phyloP scores from a whole-genome alignment of 208 protist genomes.

The Leishmania lainsoni region DNA sequence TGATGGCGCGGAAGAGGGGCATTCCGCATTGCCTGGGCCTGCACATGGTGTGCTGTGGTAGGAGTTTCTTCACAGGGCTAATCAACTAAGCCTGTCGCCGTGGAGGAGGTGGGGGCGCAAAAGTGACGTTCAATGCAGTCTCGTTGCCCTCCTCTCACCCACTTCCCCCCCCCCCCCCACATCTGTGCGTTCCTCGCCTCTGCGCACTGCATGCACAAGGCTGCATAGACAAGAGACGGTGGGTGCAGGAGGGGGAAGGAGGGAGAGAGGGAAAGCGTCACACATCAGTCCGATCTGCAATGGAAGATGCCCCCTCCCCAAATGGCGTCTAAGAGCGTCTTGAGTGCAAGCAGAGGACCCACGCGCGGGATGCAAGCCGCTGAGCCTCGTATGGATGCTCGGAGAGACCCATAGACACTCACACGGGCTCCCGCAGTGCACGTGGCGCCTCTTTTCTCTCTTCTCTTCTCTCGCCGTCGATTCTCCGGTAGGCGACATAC shows the following conservation, averaged over 20 bases:
- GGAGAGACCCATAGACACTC: not conserved
- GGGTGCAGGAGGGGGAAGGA: not conserved
- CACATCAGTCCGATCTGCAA: too few species aligned
- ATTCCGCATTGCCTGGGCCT: not conserved
- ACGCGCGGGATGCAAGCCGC: not conserved
- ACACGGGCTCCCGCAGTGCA: not conserved
- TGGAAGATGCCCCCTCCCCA: not conserved
- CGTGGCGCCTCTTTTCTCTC: not conserved
- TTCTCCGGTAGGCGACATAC: not conserved
- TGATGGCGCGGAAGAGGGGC: slow-evolving; percentile 16
- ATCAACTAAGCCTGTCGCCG: not conserved
- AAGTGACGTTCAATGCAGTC: not conserved
- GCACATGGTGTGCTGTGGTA: not conserved
- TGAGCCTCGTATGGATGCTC: not conserved
- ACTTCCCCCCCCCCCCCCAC: not conserved
- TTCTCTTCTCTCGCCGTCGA: not conserved
- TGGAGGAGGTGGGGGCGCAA: too few species aligned
- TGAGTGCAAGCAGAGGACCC: not conserved
- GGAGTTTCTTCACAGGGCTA: not conserved
- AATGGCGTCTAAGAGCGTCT: not conserved
- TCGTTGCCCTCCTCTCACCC: too few species aligned
- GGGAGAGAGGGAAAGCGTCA: too few species aligned
- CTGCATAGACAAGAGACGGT: not conserved
- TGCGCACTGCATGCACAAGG: not conserved
- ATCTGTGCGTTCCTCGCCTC: not conserved